Evolutionary conservation across 2,329 filamentous ascomycete species (phyloP), one percentile per base, ranked within the genome.

Genomic region (Dryadomyces sulphureus): DNA sequence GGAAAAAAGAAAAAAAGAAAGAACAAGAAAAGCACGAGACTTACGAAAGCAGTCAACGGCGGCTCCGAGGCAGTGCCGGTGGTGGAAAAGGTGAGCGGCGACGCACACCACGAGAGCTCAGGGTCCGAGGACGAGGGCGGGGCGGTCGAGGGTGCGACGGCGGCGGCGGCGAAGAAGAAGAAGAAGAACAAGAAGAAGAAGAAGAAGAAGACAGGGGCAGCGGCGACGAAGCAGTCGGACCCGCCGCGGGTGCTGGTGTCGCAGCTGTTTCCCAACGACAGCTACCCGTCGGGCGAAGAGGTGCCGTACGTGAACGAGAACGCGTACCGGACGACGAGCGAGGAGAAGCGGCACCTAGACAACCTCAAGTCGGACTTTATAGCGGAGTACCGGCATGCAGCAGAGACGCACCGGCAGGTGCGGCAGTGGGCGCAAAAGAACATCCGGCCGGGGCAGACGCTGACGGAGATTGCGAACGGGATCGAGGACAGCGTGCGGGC

Each of bases 311-410:
- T 69, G 50, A 71, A 86, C 57, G 84, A 90, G 54, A 92, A 92
- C 60, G 63, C 72, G 36, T 85, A 79, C 61, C 78, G 87, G 48
- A 92, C 83, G 4, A 93, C 86, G 12, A 79, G 71, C 61, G 86
- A 90, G 62, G 87, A 93, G 69, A 88, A 89, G 67, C 76, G 85
- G 45, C 78, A 90, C 57, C 70, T 89, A 45, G 84, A 89, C 61
- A 83, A 83, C 57, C 77, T 87, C 67, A 82, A 87, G 62, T 79
- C 76, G 54, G 81, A 88, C 54, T 87, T 83, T 66, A 65, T 90
- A 41, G 73, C 71, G 48, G 84, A 90, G 56, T 90, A 89, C 62
- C 79, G 85, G 52, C 74, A 87, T 50, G 84, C 73, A 45, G 83
- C 84, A 24, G 84, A 90, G 63, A 77, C 84, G 25, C 85, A 92